Evolutionary conservation across 2,329 filamentous ascomycete species (phyloP).

Genomic region (Botrytis porri): DNA sequence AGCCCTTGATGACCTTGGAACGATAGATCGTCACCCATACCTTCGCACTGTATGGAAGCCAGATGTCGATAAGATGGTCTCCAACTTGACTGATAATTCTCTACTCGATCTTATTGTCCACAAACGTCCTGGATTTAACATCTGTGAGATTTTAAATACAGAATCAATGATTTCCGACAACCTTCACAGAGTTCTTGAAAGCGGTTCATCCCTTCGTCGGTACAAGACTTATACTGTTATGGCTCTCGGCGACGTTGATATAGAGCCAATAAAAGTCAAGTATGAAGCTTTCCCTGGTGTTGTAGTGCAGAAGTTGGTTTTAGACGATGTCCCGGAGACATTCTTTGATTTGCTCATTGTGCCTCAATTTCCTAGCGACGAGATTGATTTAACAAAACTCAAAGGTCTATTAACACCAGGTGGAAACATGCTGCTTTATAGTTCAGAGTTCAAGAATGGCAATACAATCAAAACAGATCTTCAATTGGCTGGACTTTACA

Average conservation of each 20-base stretch:
- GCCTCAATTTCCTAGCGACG: not conserved
- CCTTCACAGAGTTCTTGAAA: constrained; percentile 5
- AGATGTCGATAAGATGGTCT: not conserved
- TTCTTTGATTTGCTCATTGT: constrained; percentile 7
- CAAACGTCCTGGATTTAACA: constrained; percentile 3
- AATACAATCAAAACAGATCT: not conserved
- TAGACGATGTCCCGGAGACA: not conserved
- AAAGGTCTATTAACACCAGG: not conserved
- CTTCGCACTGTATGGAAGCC: constrained; percentile 16
- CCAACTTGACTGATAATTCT: not conserved
- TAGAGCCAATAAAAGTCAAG: not conserved
- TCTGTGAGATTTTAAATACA: not conserved
- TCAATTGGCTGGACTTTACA: not conserved
- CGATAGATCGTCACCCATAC: constrained; percentile 12
- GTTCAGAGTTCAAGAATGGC: not conserved
- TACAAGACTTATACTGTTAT: constrained; percentile 9
- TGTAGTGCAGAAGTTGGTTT: not conserved
- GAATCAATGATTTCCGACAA: not conserved
- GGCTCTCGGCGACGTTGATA: not conserved
- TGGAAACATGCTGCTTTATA: not conserved
- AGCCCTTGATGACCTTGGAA: constrained; percentile 6
- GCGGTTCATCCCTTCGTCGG: constrained; percentile 5
- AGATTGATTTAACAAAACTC: not conserved
- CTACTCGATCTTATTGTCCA: constrained; percentile 9
- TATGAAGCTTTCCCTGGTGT: constrained; percentile 3